These are phyloP conservation scores for Solidago caesia DNA, from an alignment of 129 eudicot genomes.

Conservation along the genomic window DNA sequence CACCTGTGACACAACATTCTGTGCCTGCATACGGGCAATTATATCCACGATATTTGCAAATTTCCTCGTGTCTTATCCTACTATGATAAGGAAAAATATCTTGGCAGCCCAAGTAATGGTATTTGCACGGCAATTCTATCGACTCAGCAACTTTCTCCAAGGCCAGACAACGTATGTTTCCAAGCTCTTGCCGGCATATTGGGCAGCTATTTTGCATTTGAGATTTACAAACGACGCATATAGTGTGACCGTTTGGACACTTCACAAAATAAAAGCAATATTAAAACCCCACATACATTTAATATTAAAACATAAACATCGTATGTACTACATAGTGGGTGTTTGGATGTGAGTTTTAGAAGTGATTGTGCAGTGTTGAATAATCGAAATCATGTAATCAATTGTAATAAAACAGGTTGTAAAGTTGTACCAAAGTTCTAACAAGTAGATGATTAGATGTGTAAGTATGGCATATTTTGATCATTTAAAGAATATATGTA, in stretches of 20 bases:
- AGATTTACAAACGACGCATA: constrained; percentile 55
- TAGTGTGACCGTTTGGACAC: constrained; percentile 76
- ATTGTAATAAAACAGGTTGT: neutral
- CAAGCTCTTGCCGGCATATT: constrained; percentile 59
- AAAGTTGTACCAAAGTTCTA: neutral
- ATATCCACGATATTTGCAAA: constrained; percentile 59
- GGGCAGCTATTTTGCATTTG: constrained; percentile 60
- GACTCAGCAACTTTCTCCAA: constrained; percentile 66
- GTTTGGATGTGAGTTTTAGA: constrained; percentile 7
- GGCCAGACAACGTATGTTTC: constrained; percentile 67
- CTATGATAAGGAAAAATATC: constrained; percentile 52
- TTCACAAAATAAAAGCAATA: constrained; percentile 30
- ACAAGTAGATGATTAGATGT: neutral
- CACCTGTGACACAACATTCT: constrained; percentile 56
- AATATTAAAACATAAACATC: neutral
- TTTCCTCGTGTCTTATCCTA: constrained; percentile 52
- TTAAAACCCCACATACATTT: constrained; percentile 1
- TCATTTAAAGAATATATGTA: neutral
- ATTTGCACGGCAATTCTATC: constrained; percentile 61
- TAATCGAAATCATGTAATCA: neutral
- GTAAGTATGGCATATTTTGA: neutral
- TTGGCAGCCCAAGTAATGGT: constrained; percentile 59
- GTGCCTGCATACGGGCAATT: constrained; percentile 69
- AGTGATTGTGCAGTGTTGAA: neutral
- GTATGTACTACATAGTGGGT: neutral